These are phyloP conservation scores for Musa troglodytarum DNA, from an alignment of 176 grass and related monocot genomes.

Conservation along the genomic window DNA sequence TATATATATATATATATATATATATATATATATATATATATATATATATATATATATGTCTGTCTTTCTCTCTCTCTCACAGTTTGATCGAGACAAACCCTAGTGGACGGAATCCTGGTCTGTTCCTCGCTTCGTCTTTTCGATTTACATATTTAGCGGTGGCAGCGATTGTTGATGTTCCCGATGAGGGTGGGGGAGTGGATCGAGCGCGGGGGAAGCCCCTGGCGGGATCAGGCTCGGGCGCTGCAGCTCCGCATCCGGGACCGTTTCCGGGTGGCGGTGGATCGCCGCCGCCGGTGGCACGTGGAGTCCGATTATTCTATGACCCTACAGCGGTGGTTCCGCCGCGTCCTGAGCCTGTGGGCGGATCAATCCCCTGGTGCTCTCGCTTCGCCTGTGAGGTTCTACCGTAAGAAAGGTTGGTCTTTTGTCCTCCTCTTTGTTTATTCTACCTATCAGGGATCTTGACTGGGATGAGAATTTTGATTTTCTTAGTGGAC, in stretches of 20 bases:
- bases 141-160: background rate
- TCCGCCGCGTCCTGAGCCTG: conserved; percentile 36
- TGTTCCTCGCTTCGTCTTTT: background rate
- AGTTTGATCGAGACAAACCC: background rate
- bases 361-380: conserved; percentile 14
- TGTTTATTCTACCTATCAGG: background rate
- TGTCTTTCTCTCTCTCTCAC: too few species aligned
- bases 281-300: conserved; percentile 43
- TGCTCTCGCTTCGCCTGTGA: conserved; percentile 20
- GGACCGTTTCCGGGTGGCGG: conserved; percentile 66
- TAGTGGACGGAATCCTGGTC: background rate
- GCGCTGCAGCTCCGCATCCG: conserved; percentile 62
- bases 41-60: too few species aligned
- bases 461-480: background rate
- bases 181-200: conserved; percentile 29
- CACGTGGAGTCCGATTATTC: conserved; percentile 29
- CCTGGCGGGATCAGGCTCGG: conserved; percentile 58
- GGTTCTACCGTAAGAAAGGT: conserved; percentile 80
- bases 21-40: too few species aligned
- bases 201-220: conserved; percentile 37
- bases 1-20: too few species aligned
- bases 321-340: conserved; percentile 43
- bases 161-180: background rate
- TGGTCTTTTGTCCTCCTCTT: background rate
- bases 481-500: too few species aligned